phyloP scores from a whole-genome alignment of 176 grass and related monocot genomes.

The Avena insularis region DNA sequence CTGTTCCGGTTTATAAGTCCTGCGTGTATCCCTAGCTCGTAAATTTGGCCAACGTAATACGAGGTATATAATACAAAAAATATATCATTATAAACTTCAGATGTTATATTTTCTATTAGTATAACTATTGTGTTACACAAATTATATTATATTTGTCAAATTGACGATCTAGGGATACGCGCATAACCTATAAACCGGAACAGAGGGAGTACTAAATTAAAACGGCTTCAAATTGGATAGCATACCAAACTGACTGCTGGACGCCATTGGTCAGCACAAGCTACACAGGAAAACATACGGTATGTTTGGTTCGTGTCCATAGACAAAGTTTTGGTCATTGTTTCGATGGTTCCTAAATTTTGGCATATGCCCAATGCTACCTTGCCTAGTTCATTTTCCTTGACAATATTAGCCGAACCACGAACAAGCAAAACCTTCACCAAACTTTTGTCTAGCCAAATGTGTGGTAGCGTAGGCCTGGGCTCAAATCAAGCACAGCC shows the following conservation, averaged over 20 bases:
- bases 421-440: not conserved
- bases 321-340: not conserved
- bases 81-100: too few relatives aligned
- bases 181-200: too few relatives aligned
- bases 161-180: too few relatives aligned
- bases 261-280: not conserved
- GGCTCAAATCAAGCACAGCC: not conserved
- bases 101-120: too few relatives aligned
- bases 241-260: not conserved
- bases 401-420: not conserved
- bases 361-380: not conserved
- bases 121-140: too few relatives aligned
- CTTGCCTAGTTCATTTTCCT: conserved; percentile 3
- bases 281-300: not conserved
- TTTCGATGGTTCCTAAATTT: not conserved
- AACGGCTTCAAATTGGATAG: not conserved
- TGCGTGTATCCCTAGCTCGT: too few relatives aligned
- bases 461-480: not conserved
- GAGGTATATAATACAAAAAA: too few relatives aligned
- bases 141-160: too few relatives aligned
- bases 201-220: not conserved
- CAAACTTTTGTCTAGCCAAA: not conserved
- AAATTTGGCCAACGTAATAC: too few relatives aligned
- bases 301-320: conserved; percentile 4
- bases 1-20: too few relatives aligned